A percentile compares a stretch with the other conserved stretches of the same genome.
These are phyloP conservation scores for Scedosporium minutisporum DNA, from an alignment of 2,329 filamentous ascomycete genomes.

Conservation along the genomic window DNA sequence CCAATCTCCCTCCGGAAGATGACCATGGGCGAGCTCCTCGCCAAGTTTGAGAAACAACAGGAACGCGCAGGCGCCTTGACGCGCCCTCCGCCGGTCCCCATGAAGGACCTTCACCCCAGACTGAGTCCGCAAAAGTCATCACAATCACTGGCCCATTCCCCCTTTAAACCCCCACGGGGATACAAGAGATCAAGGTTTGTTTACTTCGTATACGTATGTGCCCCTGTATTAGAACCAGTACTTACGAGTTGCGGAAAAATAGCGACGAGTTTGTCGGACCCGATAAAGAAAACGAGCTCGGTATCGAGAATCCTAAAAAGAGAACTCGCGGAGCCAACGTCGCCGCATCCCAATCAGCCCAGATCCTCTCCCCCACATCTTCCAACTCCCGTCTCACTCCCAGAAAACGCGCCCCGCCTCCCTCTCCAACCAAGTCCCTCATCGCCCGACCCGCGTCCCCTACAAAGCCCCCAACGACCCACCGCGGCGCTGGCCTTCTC, in stretches of 20 bases:
- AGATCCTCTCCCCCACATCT: slow-evolving; percentile 73
- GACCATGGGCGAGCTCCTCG: slow-evolving; percentile 71
- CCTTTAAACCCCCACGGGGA: slow-evolving; percentile 17
- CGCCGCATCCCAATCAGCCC: slow-evolving; percentile 34
- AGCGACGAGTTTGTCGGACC: slow-evolving; percentile 55
- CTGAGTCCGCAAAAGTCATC: slow-evolving; percentile 26
- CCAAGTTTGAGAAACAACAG: slow-evolving; percentile 37
- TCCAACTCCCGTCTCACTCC: slow-evolving; percentile 65
- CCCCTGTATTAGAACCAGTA: neutral
- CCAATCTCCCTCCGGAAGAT: slow-evolving; percentile 67
- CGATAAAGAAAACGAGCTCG: slow-evolving; percentile 69
- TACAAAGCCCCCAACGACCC: slow-evolving; percentile 42
- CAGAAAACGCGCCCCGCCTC: neutral
- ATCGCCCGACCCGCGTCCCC: slow-evolving; percentile 34
- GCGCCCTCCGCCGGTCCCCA: slow-evolving; percentile 36
- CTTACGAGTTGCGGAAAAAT: neutral
- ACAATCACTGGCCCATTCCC: slow-evolving; percentile 14
- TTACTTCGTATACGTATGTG: slow-evolving; percentile 4
- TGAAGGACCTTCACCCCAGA: slow-evolving; percentile 34
- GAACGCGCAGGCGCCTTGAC: slow-evolving; percentile 19
- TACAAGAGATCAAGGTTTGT: slow-evolving; percentile 44
- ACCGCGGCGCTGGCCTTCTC: slow-evolving; percentile 40
- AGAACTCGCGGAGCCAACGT: slow-evolving; percentile 35
- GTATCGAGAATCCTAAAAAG: slow-evolving; percentile 62
- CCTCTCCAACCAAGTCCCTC: slow-evolving; percentile 6